Conservation (phyloP, 441 rosid genomes). For the Erodium chrysanthum region DNA sequence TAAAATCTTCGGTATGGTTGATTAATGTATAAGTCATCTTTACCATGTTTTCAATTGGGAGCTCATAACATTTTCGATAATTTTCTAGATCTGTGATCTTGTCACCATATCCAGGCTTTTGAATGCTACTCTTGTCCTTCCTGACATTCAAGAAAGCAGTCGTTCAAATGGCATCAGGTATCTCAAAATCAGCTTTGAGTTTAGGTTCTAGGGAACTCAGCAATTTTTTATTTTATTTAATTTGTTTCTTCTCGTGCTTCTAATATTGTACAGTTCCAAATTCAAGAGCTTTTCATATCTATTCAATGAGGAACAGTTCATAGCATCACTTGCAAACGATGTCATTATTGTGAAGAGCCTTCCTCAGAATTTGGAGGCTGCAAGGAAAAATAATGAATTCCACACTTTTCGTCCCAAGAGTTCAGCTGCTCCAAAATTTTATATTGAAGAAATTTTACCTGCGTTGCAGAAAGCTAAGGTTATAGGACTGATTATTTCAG, state of each 20-base stretch:
- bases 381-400: slow-evolving; percentile 66
- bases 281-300: slow-evolving; percentile 95
- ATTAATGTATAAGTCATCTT: slow-evolving; percentile 15
- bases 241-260: slow-evolving; percentile 15
- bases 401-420: slow-evolving; percentile 68
- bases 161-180: slow-evolving; percentile 91
- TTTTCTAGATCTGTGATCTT: slow-evolving; percentile 99
- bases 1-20: slow-evolving; percentile 69
- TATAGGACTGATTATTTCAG: slow-evolving; percentile 59
- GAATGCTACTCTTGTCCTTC: slow-evolving; percentile 99
- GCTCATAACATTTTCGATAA: slow-evolving; percentile 53
- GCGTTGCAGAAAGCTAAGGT: slow-evolving; percentile 57
- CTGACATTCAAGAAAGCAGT: slow-evolving; percentile 90
- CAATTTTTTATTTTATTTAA: slow-evolving; percentile 6
- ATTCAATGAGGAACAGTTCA: slow-evolving; percentile 86
- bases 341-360: slow-evolving; percentile 53
- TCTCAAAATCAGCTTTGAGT: slow-evolving; percentile 17
- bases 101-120: slow-evolving; percentile 99
- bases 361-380: slow-evolving; percentile 69
- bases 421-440: slow-evolving; percentile 66
- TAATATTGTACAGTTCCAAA: slow-evolving; percentile 43
- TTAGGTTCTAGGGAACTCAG: not conserved
- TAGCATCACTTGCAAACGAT: slow-evolving; percentile 78
- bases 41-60: slow-evolving; percentile 23
- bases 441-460: slow-evolving; percentile 70